Evolutionary conservation across 1,284 basidiomycete genomes (phyloP).

Genomic region (Trichosporon sp.): DNA sequence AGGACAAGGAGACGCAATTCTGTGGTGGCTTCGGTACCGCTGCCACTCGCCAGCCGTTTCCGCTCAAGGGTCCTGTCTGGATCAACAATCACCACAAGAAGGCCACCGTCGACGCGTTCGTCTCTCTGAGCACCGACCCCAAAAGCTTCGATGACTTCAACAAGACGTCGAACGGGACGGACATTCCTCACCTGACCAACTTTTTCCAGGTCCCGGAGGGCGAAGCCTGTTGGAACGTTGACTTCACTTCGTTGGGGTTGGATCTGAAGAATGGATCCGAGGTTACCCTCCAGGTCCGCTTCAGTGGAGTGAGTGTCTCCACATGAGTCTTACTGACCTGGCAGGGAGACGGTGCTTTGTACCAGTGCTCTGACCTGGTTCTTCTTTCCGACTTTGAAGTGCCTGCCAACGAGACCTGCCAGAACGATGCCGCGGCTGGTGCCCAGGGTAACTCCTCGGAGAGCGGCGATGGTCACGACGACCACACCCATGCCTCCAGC

Average conservation of each 20-base stretch:
- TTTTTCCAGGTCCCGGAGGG: conserved; percentile 59
- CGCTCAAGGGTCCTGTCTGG: conserved; percentile 54
- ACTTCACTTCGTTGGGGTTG: conserved; percentile 52
- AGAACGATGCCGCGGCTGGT: conserved; percentile 17
- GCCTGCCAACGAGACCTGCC: conserved; percentile 53
- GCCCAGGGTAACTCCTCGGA: not conserved
- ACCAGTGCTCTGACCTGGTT: conserved; percentile 70
- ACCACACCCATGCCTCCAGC: not conserved
- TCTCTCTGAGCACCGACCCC: conserved; percentile 59
- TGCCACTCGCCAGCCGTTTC: conserved; percentile 59
- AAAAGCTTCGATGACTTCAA: conserved; percentile 61
- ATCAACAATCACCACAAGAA: conserved; percentile 38
- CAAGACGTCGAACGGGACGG: conserved; percentile 45
- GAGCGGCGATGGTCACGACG: not conserved
- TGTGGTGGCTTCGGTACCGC: conserved; percentile 49
- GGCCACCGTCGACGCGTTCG: conserved; percentile 52
- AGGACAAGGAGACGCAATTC: conserved; percentile 55
- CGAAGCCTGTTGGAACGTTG: conserved; percentile 59
- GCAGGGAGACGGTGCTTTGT: conserved; percentile 64
- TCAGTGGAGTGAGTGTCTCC: conserved; percentile 32
- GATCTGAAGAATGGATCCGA: conserved; percentile 53
- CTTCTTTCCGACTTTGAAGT: conserved; percentile 56
- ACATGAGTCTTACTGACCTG: conserved; percentile 23
- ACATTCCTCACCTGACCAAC: conserved; percentile 48
- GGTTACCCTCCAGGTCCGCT: conserved; percentile 39